Evolutionary conservation across 2,329 filamentous ascomycete genomes (phyloP).

Genomic region (Ceratocystis ficicola): DNA sequence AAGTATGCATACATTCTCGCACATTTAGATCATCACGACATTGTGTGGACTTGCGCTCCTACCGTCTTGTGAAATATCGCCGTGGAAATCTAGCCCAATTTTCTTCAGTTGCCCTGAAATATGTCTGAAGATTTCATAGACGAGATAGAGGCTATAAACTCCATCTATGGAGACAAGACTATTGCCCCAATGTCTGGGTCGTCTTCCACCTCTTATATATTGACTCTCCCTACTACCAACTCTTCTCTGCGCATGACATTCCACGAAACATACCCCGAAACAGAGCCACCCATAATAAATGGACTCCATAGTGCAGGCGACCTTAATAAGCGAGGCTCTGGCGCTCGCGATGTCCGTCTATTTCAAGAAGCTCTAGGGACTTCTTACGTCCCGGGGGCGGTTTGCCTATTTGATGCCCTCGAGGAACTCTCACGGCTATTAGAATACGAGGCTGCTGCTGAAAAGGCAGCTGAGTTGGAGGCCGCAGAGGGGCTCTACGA

Average conservation of each 20-base stretch:
- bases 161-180: conserved; percentile 64
- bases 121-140: conserved; percentile 54
- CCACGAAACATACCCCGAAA: conserved; percentile 57
- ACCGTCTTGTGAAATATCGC: no score
- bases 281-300: conserved; percentile 56
- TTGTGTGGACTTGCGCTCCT: background rate
- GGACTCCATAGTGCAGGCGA: conserved; percentile 68
- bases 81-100: background rate
- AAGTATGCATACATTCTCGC: background rate
- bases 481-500: conserved; percentile 23
- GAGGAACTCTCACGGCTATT: conserved; percentile 51
- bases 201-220: conserved; percentile 36
- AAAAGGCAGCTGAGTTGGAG: conserved; percentile 25
- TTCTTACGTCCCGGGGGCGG: conserved; percentile 60
- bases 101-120: conserved; percentile 8
- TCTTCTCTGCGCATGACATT: conserved; percentile 55
- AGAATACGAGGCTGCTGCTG: conserved; percentile 27
- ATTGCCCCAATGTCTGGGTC: conserved; percentile 36
- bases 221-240: conserved; percentile 52
- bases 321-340: conserved; percentile 56
- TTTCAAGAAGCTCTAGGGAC: conserved; percentile 53
- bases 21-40: background rate
- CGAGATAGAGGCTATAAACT: conserved; percentile 71
- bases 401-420: conserved; percentile 85
- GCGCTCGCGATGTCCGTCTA: conserved; percentile 55